Conservation (phyloP, 495 filamentous ascomycete genomes). For the Talaromyces borbonicus region DNA sequence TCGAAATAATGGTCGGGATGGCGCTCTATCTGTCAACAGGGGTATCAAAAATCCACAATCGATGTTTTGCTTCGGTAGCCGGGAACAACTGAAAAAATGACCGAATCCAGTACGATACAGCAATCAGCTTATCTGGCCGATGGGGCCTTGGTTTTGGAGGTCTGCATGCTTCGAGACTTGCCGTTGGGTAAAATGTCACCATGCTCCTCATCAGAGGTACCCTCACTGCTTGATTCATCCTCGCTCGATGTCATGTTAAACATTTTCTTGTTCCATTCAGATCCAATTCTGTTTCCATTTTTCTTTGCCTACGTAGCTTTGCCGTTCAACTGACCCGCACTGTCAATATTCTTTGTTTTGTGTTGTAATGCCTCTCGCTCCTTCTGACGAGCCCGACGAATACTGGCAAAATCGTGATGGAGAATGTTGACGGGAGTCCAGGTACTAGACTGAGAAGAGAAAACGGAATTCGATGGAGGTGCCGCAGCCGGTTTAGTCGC, state of each 20-base stretch:
- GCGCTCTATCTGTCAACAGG: too few relatives aligned
- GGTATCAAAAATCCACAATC: too few relatives aligned
- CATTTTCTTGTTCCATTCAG: background rate
- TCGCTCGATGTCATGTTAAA: conserved; percentile 1
- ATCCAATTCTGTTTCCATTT: background rate
- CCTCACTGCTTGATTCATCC: background rate
- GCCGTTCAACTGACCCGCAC: too few relatives aligned
- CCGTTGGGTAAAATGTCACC: conserved; percentile 11
- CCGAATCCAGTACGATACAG: too few relatives aligned
- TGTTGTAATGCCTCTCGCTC: too few relatives aligned
- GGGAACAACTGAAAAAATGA: too few relatives aligned
- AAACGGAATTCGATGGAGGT: background rate
- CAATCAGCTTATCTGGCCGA: too few relatives aligned
- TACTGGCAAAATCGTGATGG: too few relatives aligned
- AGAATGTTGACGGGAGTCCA: background rate
- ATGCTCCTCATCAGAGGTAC: background rate
- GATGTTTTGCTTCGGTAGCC: too few relatives aligned
- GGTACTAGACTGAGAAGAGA: background rate
- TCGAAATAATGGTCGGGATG: too few relatives aligned
- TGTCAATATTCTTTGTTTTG: too few relatives aligned
- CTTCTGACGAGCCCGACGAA: background rate
- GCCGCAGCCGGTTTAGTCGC: background rate
- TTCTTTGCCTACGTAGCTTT: too few relatives aligned
- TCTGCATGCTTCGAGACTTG: conserved; percentile 7
- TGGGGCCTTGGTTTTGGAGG: background rate